These are phyloP conservation scores for Cercospora sojina DNA, from an alignment of 2,329 filamentous ascomycete species.

Conservation along the genomic window DNA sequence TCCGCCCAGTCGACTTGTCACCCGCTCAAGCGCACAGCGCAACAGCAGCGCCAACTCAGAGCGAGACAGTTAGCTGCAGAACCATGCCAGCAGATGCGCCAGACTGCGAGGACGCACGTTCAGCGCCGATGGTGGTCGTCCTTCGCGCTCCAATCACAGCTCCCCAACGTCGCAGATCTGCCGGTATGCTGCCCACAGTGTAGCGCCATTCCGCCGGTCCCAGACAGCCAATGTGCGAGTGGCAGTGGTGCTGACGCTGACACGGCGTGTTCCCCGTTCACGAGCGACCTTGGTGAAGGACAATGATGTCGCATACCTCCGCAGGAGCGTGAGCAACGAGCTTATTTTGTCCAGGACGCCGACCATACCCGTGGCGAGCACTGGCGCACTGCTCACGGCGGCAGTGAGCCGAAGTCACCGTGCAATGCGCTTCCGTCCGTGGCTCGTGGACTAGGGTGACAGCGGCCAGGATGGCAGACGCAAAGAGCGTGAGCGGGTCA, in stretches of 20 bases:
- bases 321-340: neutral
- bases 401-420: neutral
- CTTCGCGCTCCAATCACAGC: slow-evolving; percentile 20
- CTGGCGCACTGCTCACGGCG: neutral
- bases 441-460: neutral
- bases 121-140: slow-evolving; percentile 10
- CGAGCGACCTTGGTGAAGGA: slow-evolving; percentile 17
- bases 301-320: slow-evolving; percentile 7
- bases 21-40: slow-evolving; percentile 22
- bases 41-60: slow-evolving; percentile 20
- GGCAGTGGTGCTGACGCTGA: slow-evolving; percentile 6
- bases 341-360: neutral
- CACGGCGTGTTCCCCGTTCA: neutral
- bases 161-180: slow-evolving; percentile 15
- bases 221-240: slow-evolving; percentile 5
- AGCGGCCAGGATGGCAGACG: neutral
- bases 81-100: slow-evolving; percentile 16
- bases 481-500: neutral
- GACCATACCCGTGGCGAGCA: slow-evolving; percentile 11
- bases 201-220: slow-evolving; percentile 10
- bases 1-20: slow-evolving; percentile 6
- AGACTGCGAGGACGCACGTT: slow-evolving; percentile 19
- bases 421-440: neutral
- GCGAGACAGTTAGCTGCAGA: slow-evolving; percentile 24
- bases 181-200: slow-evolving; percentile 15